Conservation (phyloP, 164 flowering plant species). For the Umbellularia californica region DNA sequence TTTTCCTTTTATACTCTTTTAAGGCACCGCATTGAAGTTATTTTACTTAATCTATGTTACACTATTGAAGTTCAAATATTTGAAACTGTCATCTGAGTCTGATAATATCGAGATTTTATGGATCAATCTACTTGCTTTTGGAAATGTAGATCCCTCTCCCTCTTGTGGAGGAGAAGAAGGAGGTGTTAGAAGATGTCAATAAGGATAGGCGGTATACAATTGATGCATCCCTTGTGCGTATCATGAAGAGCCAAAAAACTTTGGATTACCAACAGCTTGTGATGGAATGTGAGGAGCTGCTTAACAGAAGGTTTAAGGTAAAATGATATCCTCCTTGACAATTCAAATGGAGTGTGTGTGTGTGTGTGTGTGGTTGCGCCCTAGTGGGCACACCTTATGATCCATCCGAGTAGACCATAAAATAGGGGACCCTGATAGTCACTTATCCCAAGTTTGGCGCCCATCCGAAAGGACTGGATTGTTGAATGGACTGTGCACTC, state of each 20-base stretch:
- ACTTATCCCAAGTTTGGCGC: too few relatives aligned
- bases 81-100: not conserved
- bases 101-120: not conserved
- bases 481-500: too few relatives aligned
- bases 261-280: constrained; percentile 66
- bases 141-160: constrained; percentile 53
- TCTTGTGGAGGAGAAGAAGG: constrained; percentile 71
- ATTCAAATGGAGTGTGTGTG: not conserved
- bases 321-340: not conserved
- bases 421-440: too few relatives aligned
- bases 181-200: constrained; percentile 73
- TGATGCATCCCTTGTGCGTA: constrained; percentile 78
- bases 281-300: constrained; percentile 71
- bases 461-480: too few relatives aligned
- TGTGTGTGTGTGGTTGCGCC: too few relatives aligned
- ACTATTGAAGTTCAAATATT: not conserved
- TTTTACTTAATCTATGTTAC: not conserved
- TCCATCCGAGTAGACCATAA: too few relatives aligned
- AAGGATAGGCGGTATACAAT: constrained; percentile 77
- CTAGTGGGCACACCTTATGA: too few relatives aligned
- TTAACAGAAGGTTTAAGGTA: constrained; percentile 71
- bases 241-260: constrained; percentile 79
- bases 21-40: not conserved
- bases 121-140: not conserved
- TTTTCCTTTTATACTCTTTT: not conserved